Evolutionary conservation across 2,329 filamentous ascomycete species (phyloP), one percentile per base, ranked within the genome.

Genomic region (Aspergillus costaricaensis): DNA sequence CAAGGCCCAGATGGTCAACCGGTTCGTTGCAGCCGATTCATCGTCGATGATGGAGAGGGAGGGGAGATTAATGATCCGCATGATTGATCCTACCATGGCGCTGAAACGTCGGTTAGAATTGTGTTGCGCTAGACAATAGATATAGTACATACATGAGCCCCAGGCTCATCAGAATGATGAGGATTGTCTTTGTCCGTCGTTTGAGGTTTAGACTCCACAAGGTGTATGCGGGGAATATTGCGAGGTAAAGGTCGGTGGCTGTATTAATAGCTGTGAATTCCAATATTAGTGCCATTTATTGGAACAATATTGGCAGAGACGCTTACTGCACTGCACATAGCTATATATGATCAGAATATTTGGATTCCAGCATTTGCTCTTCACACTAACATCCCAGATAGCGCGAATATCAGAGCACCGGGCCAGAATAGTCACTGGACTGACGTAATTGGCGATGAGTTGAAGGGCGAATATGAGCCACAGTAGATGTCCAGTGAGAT

Each of bases 161-260:
- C 44, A 74, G 59, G 12, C 72, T 66, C 6, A 75, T 62, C 0
- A 75, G 61, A 17, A 57, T 36, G 1, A 72, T 66, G 36, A 76
- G 54, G 6, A 68, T 67, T 14, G 74, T n/a, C 55, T 74, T 76
- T 21, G 73, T 68, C 12, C 62, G 58, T 9, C 66, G 25, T n/a
- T 67, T 66, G 41, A 76, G 32, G 9, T 76, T 72, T 21, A 76
- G 55, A 41, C 65, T 70, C 74, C 72, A 75, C 41, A 74, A 70
- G 1, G 71, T 55, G 5, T 64, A 32, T 2, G 67, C 68, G 0
- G 70, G 68, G 23, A 72, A 70, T 5, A 68, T 51, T 3, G 70
- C 69, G 12, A 72, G 55, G 44, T 70, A 71, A 9, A 72, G 32
- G 52, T 72, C 69, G 8, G 65, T 67, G 17, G 66, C 66, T 1